Evolutionary conservation across 768 basidiomycete genomes (phyloP), one percentile per base, ranked within the genome.

Genomic region (Rossbeevera mucosa): DNA sequence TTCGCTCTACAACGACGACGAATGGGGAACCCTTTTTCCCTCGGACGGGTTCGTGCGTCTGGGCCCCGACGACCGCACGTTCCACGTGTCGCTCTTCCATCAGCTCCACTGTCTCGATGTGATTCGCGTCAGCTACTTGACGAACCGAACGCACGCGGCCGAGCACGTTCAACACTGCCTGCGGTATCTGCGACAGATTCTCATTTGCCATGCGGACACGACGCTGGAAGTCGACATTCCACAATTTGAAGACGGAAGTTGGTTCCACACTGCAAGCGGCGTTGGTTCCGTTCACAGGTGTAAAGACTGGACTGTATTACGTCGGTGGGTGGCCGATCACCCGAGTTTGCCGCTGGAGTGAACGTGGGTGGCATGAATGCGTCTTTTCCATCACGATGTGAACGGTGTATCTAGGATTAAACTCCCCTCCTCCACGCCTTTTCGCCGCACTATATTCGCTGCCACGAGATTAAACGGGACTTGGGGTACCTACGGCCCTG

Each of bases 101-200:
- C 72, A 80, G 54, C 68, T 77, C 16, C 78, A 80, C 54, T 80
- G 78, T 48, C 57, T 80, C 13, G 68, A 72, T 44, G 54, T 67
- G 47, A 71, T 73, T 18, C 70, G 72, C 14, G 63, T 54, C 2
- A 65, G 64, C 16, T 59, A 64, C 38, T 44, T 69, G 45, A 54
- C 60, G 29, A 62, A 61, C 38, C 55, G 56, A 12, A 61, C 56
- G 14, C 60, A 64, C 18, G 47, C 61, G 21, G 57, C 53, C n/a
- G 52, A 60, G 42, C 73, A 76, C 47, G 64, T 68, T 12, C 57
- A 69, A 21, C 74, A 74, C 36, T 74, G 73, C 55, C 55, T 74
- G 47, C 66, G 73, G 14, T 74, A 74, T 54, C 63, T 75, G n/a
- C 55, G 71, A 22, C 72, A 72, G 47, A 60, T 62, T 11, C 59